Conservation (phyloP, 805 yeast genomes). For the Clavispora asparagi region DNA sequence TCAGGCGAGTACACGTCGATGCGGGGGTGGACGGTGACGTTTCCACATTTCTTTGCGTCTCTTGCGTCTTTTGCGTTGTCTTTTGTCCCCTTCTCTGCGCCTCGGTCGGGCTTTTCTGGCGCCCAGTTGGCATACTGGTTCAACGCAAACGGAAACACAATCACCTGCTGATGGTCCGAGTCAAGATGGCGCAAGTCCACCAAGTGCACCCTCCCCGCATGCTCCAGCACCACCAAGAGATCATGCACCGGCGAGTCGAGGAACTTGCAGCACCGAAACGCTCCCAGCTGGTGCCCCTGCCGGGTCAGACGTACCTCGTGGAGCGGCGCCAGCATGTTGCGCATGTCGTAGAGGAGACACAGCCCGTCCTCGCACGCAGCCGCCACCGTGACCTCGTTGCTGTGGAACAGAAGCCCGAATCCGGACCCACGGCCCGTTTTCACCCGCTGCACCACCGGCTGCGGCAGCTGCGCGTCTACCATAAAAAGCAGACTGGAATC, state of each 20-base stretch:
- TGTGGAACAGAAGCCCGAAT: constrained; percentile 73
- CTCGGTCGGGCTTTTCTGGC: too few relatives aligned
- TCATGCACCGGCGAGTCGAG: constrained; percentile 65
- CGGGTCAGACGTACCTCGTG: constrained; percentile 58
- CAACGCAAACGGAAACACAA: constrained; percentile 54
- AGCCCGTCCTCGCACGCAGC: constrained; percentile 84
- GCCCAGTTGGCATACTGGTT: constrained; percentile 27
- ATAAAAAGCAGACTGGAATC: constrained; percentile 67
- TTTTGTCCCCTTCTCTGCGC: too few relatives aligned
- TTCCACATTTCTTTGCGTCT: too few relatives aligned
- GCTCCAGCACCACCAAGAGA: constrained; percentile 72
- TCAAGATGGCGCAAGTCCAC: constrained; percentile 67
- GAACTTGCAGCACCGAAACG: constrained; percentile 56
- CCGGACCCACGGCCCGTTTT: constrained; percentile 71
- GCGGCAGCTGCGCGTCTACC: constrained; percentile 37
- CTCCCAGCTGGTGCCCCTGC: constrained; percentile 50
- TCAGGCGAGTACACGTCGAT: constrained; percentile 9
- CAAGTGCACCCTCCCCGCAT: constrained; percentile 80
- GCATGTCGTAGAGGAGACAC: constrained; percentile 68
- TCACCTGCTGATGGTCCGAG: constrained; percentile 45
- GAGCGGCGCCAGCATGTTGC: constrained; percentile 52
- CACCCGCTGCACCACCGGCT: constrained; percentile 33
- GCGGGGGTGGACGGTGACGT: constrained; percentile 1
- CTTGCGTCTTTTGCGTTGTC: background rate
- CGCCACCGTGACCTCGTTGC: constrained; percentile 70